Conservation (phyloP, 2,329 filamentous ascomycete genomes). For the Exophiala calicioides region DNA sequence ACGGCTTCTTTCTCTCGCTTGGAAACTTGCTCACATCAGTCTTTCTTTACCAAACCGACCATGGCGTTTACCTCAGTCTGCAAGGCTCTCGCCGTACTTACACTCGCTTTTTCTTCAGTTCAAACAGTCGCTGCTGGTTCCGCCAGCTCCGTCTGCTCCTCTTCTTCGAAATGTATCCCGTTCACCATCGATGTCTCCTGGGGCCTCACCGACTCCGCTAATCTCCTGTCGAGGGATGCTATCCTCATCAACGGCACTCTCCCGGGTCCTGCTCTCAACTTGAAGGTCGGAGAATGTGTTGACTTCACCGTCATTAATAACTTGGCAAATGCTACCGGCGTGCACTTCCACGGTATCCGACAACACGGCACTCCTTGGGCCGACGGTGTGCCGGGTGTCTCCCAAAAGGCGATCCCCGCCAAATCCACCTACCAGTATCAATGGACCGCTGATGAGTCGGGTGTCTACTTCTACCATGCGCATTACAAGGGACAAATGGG, state of each 20-base stretch:
- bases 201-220: slow-evolving; percentile 43
- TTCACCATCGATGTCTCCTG: slow-evolving; percentile 40
- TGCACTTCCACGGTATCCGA: slow-evolving; percentile 78
- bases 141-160: slow-evolving; percentile 15
- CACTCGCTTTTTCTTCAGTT: slow-evolving; percentile 22
- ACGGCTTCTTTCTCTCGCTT: too few relatives aligned
- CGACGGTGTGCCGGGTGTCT: slow-evolving; percentile 70
- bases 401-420: slow-evolving; percentile 67
- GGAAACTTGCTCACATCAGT: too few relatives aligned
- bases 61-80: slow-evolving; percentile 19
- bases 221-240: slow-evolving; percentile 50
- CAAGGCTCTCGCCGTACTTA: slow-evolving; percentile 22
- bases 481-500: slow-evolving; percentile 66
- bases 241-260: slow-evolving; percentile 75
- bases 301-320: slow-evolving; percentile 69
- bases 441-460: slow-evolving; percentile 49
- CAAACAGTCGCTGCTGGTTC: slow-evolving; percentile 17
- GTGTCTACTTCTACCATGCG: slow-evolving; percentile 68
- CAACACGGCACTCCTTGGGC: slow-evolving; percentile 74
- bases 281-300: slow-evolving; percentile 71
- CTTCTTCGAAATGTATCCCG: slow-evolving; percentile 25
- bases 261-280: slow-evolving; percentile 71
- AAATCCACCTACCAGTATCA: slow-evolving; percentile 65
- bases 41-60: slow-evolving; percentile 10
- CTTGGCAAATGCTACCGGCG: slow-evolving; percentile 63